Percentiles rank a stretch among this genome's conserved stretches.
Conservation (phyloP, 768 basidiomycete genomes). For the Leccinum disarticulatum region DNA sequence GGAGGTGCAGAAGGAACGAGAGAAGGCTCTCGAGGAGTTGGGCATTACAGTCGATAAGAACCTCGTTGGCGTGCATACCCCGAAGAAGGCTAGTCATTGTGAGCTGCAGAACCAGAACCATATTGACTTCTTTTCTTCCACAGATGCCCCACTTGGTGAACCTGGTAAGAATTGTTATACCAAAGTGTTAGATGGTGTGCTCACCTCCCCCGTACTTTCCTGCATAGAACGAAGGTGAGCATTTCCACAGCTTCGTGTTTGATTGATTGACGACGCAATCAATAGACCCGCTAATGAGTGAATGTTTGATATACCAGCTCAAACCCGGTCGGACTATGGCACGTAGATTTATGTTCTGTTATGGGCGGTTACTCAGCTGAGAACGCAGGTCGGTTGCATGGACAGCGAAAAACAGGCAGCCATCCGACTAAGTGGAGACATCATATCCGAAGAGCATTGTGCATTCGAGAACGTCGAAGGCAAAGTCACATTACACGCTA, state of each 20-base stretch:
- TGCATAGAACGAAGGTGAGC: conserved; percentile 68
- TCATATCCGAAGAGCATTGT: conserved; percentile 92
- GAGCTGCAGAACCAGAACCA: conserved; percentile 5
- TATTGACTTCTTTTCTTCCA: conserved; percentile 13
- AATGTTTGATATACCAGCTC: conserved; percentile 91
- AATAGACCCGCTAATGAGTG: conserved; percentile 92
- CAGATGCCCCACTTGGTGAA: conserved; percentile 95
- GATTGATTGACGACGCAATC: conserved; percentile 10
- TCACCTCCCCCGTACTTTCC: conserved; percentile 14
- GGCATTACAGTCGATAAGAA: conserved; percentile 98
- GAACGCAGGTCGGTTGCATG: conserved; percentile 73
- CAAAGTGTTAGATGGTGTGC: background rate
- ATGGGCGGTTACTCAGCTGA: conserved; percentile 14
- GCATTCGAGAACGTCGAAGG: conserved; percentile 85
- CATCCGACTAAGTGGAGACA: conserved; percentile 90
- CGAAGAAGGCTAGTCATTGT: conserved; percentile 68
- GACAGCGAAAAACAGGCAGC: conserved; percentile 81
- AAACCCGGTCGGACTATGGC: conserved; percentile 82
- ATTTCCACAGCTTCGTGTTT: background rate
- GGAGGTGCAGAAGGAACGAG: conserved; percentile 94
- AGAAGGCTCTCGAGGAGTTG: conserved; percentile 95
- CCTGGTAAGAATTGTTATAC: conserved; percentile 56
- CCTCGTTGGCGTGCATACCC: conserved; percentile 94
- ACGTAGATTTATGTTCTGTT: conserved; percentile 26
- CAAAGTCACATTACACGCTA: conserved; percentile 76